phyloP scores from a whole-genome alignment of 2,329 filamentous ascomycete species.

The Cordyceps cateniannulata region DNA sequence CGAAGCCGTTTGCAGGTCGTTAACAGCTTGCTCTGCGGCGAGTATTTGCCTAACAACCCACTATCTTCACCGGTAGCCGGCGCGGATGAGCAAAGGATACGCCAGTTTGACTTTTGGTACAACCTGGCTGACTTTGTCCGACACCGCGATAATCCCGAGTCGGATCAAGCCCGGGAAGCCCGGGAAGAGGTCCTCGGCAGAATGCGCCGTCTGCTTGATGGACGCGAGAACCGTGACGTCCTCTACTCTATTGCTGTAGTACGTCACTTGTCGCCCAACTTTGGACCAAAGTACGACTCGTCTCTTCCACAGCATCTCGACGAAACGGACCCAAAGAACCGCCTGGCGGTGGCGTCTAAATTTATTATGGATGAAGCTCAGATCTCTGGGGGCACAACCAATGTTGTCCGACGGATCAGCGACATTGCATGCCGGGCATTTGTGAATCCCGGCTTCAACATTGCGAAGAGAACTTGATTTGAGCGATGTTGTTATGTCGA shows the following conservation, averaged over 20 bases:
- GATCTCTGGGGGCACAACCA: slow-evolving; percentile 62
- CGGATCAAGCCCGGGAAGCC: slow-evolving; percentile 36
- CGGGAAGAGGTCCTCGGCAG: slow-evolving; percentile 60
- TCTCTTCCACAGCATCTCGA: slow-evolving; percentile 53
- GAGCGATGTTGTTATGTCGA: not conserved
- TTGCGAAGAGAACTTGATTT: slow-evolving; percentile 25
- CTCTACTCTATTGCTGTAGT: slow-evolving; percentile 83
- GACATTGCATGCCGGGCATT: slow-evolving; percentile 59
- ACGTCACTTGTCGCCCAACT: slow-evolving; percentile 64
- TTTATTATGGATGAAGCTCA: slow-evolving; percentile 61
- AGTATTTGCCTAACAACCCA: slow-evolving; percentile 53
- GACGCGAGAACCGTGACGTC: slow-evolving; percentile 80
- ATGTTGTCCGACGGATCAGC: slow-evolving; percentile 64
- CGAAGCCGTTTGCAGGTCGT: slow-evolving; percentile 67
- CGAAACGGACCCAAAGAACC: slow-evolving; percentile 60
- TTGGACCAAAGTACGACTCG: slow-evolving; percentile 51
- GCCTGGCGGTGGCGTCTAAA: slow-evolving; percentile 61
- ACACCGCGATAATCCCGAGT: slow-evolving; percentile 49
- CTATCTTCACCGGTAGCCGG: slow-evolving; percentile 44
- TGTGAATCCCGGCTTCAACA: slow-evolving; percentile 45
- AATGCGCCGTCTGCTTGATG: slow-evolving; percentile 67
- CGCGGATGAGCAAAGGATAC: slow-evolving; percentile 46
- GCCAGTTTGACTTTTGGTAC: slow-evolving; percentile 78
- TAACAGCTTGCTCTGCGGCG: slow-evolving; percentile 69
- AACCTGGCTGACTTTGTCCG: slow-evolving; percentile 61